Conservation (phyloP, 2,329 filamentous ascomycete genomes). For the Xylaria sp. region DNA sequence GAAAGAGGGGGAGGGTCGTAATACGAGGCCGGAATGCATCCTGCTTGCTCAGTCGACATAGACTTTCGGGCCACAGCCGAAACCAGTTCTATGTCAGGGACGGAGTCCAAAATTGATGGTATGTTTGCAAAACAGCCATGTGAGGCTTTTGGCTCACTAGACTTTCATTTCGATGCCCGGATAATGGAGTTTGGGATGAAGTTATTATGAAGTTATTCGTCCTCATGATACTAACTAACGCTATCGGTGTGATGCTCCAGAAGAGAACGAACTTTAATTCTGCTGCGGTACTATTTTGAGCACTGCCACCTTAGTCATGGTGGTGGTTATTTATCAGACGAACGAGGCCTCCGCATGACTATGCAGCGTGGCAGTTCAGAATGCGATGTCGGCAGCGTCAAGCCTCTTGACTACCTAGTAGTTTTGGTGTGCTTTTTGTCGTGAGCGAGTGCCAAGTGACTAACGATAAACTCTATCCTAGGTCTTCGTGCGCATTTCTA, state of each 20-base stretch:
- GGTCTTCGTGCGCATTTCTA: too few relatives aligned
- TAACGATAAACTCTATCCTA: background rate
- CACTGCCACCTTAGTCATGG: too few relatives aligned
- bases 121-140: too few relatives aligned
- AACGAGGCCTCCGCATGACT: background rate
- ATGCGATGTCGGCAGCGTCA: too few relatives aligned
- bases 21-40: background rate
- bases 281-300: too few relatives aligned
- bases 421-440: too few relatives aligned
- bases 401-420: too few relatives aligned
- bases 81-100: background rate
- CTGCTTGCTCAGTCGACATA: background rate
- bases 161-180: background rate
- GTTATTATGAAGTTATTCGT: background rate
- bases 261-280: background rate
- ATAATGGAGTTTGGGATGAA: background rate
- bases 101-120: background rate
- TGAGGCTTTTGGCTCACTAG: background rate
- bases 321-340: background rate
- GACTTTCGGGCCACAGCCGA: background rate
- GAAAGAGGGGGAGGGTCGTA: background rate
- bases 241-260: background rate
- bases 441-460: background rate
- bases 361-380: background rate
- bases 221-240: background rate